Evolutionary conservation across 1,139 yeast genomes (phyloP).

Genomic region (Hanseniaspora uvarum): DNA sequence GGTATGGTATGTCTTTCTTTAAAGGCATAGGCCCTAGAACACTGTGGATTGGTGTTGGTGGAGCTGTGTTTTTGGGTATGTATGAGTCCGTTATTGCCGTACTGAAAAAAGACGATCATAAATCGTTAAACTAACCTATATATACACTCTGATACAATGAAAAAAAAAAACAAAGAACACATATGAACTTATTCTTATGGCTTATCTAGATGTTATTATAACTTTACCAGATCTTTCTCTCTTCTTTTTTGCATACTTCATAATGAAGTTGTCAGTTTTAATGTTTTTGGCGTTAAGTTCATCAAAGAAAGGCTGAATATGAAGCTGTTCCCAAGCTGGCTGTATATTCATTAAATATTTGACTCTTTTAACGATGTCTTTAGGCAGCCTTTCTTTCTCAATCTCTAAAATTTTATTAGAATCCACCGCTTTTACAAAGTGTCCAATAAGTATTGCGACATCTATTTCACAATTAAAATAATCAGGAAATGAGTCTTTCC

Average conservation of each 20-base stretch:
- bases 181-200: neutral
- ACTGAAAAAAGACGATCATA: constrained; percentile 14
- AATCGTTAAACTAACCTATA: neutral
- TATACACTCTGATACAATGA: neutral
- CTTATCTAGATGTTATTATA: constrained; percentile 30
- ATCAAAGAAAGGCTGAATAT: constrained; percentile 57
- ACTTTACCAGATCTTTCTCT: constrained; percentile 40
- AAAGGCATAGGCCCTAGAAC: constrained; percentile 90
- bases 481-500: constrained; percentile 61
- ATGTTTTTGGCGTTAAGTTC: constrained; percentile 46
- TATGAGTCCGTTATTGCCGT: constrained; percentile 59
- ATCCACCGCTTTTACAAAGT: constrained; percentile 36
- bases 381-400: constrained; percentile 40
- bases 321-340: constrained; percentile 59
- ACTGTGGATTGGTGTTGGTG: constrained; percentile 96
- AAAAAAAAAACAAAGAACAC: too few species aligned
- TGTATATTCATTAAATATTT: constrained; percentile 51
- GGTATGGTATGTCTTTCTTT: constrained; percentile 49
- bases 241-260: constrained; percentile 67
- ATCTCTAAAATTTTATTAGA: constrained; percentile 40
- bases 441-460: constrained; percentile 43
- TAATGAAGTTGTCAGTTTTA: constrained; percentile 57
- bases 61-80: constrained; percentile 90
- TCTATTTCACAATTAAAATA: constrained; percentile 51
- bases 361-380: constrained; percentile 47